phyloP scores from a whole-genome alignment of 1,284 basidiomycete genomes.

The Porodaedalea pini region DNA sequence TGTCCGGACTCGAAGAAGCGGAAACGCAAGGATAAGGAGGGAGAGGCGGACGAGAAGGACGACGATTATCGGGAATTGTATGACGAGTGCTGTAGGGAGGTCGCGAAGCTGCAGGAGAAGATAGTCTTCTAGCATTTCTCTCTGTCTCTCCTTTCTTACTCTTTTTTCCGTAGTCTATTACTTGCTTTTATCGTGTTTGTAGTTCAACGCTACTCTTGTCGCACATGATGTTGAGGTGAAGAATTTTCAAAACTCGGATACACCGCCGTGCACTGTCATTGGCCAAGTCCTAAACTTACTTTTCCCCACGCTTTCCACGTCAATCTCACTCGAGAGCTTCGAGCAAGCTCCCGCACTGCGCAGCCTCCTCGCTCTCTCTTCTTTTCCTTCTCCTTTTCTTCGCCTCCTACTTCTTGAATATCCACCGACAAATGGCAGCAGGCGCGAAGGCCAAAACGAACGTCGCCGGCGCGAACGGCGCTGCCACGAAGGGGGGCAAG shows the following conservation, averaged over 20 bases:
- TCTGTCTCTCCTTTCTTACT: background rate
- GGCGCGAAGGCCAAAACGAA: constrained; percentile 42
- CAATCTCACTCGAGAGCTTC: too few species aligned
- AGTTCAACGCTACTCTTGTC: too few species aligned
- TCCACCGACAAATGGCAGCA: constrained; percentile 22
- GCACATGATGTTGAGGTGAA: too few species aligned
- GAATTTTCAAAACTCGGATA: too few species aligned
- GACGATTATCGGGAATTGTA: constrained; percentile 84
- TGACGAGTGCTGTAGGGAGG: constrained; percentile 81
- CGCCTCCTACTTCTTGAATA: constrained; percentile 1
- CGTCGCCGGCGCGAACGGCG: constrained; percentile 37
- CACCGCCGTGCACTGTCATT: too few species aligned
- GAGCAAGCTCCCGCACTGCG: background rate
- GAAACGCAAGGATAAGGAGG: constrained; percentile 63
- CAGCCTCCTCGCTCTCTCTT: background rate
- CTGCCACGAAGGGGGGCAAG: constrained; percentile 40
- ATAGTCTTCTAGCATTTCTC: constrained; percentile 52
- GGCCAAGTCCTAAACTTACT: too few species aligned
- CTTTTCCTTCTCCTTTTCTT: too few species aligned
- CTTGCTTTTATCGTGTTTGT: too few species aligned
- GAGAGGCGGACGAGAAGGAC: constrained; percentile 60
- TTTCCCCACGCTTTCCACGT: too few species aligned
- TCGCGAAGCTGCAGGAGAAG: constrained; percentile 74
- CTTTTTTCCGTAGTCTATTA: background rate
- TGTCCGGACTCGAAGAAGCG: constrained; percentile 72